phyloP scores from a whole-genome alignment of 106 monocot genomes.

The Dendrobium huoshanense region DNA sequence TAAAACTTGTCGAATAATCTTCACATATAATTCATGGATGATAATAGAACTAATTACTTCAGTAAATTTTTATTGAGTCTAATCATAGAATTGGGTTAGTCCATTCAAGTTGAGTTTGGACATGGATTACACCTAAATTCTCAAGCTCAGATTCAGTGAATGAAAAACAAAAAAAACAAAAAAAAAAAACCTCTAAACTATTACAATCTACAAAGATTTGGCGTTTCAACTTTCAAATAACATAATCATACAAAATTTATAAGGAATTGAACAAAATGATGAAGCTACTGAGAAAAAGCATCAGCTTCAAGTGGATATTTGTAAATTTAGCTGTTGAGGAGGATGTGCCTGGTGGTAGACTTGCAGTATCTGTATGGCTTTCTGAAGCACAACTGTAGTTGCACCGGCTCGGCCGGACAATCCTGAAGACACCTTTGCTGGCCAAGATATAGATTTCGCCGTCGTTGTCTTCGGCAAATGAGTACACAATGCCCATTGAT shows the following conservation, averaged over 20 bases:
- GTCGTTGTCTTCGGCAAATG: conserved; percentile 72
- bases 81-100: too few species aligned
- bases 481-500: conserved; percentile 62
- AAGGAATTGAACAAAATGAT: neutral
- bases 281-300: neutral
- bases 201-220: neutral
- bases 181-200: too few species aligned
- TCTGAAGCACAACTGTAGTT: conserved; percentile 59
- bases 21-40: too few species aligned
- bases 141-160: too few species aligned
- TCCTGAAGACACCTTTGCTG: conserved; percentile 67
- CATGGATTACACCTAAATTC: too few species aligned
- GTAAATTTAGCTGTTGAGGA: conserved; percentile 5
- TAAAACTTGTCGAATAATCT: too few species aligned
- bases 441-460: conserved; percentile 57
- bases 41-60: too few species aligned
- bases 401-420: conserved; percentile 78
- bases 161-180: too few species aligned
- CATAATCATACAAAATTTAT: neutral
- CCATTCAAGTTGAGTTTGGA: too few species aligned
- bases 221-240: neutral
- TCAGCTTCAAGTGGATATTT: neutral
- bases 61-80: too few species aligned
- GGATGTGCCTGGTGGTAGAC: conserved; percentile 12
- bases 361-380: conserved; percentile 13